phyloP scores from a whole-genome alignment of 2,329 filamentous ascomycete genomes.

The Ilyonectria sp. region DNA sequence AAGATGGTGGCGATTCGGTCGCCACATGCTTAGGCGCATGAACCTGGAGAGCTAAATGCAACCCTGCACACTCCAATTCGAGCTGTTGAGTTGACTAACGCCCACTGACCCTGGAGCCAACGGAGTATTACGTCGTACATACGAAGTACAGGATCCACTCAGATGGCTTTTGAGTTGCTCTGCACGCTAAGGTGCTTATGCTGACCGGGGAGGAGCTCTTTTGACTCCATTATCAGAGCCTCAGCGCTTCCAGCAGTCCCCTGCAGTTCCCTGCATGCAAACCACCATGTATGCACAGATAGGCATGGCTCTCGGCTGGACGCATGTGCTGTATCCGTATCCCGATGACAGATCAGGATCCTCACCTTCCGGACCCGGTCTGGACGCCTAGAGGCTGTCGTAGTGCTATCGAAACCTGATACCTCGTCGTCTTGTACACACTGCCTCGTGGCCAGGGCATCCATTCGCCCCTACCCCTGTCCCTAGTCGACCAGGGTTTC shows the following conservation, averaged over 20 bases:
- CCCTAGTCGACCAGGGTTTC: not conserved
- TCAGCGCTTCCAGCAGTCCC: too few species aligned
- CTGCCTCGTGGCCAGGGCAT: slow-evolving; percentile 4
- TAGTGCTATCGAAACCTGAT: not conserved
- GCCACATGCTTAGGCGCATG: too few species aligned
- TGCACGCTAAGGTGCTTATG: not conserved
- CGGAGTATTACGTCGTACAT: too few species aligned
- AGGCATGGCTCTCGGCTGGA: too few species aligned
- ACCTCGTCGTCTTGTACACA: slow-evolving; percentile 6
- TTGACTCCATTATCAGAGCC: not conserved
- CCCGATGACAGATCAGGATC: too few species aligned
- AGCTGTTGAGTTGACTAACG: not conserved
- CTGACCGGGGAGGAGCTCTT: not conserved
- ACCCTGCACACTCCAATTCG: not conserved
- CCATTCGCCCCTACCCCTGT: slow-evolving; percentile 8
- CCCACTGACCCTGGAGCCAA: not conserved
- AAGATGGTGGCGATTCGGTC: too few species aligned
- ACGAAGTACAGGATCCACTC: not conserved
- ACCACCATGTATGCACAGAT: too few species aligned
- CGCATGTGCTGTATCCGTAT: too few species aligned
- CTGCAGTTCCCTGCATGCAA: too few species aligned
- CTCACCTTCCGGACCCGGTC: slow-evolving; percentile 1
- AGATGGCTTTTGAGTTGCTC: not conserved
- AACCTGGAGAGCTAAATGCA: too few species aligned
- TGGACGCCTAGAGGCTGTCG: slow-evolving; percentile 9